Evolutionary conservation across 345 rosid species (phyloP), one percentile per base, ranked within the genome.

Genomic region (Populus simonii): DNA sequence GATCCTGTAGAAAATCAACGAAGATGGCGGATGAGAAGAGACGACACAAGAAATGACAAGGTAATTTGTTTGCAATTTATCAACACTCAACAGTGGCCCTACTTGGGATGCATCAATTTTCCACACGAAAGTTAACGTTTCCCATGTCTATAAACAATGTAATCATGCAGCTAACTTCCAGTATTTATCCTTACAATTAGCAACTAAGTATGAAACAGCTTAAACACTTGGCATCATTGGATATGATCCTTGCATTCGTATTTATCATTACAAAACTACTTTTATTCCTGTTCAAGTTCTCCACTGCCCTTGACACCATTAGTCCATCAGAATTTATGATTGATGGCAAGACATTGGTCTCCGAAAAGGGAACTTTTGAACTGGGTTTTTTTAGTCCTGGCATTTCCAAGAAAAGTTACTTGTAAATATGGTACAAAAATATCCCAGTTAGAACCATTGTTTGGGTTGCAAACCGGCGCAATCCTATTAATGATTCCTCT

Each of bases 221-320:
- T 38, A 8, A 38, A 8, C 41, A 38, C 9, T 38, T 7, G 41
- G 2, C 9, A 38, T 38, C 41, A 33, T 8, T 38, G 41, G 9
- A 8, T 38, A 38, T 8, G 45, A 15, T 23, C 33, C 15, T 70
- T 66, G 38, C 63, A 36, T 23, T 45, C 15, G 4, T 36, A 39
- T 10, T 80, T 16, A 9, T 41, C 33, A 25, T 18, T 31, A 59
- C 13, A 20, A 25, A 12, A 68, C 59, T 72, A 38, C 55, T 70
- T 11, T 2, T 73, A 59, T 70, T 76, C 29, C 75, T 61, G 18
- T 70, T 31, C 31, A 36, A 68, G 39, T n/a, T 70, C 47, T 72
- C 71, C 17, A 11, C 36, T 63, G 81, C 78, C 1, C 36, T 36
- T 47, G 80, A 80, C 73, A 75, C 68, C 66, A 67, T 83, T 76